These are phyloP conservation scores for Borovskyia barvae DNA, from an alignment of 208 protist species.

Conservation along the genomic window DNA sequence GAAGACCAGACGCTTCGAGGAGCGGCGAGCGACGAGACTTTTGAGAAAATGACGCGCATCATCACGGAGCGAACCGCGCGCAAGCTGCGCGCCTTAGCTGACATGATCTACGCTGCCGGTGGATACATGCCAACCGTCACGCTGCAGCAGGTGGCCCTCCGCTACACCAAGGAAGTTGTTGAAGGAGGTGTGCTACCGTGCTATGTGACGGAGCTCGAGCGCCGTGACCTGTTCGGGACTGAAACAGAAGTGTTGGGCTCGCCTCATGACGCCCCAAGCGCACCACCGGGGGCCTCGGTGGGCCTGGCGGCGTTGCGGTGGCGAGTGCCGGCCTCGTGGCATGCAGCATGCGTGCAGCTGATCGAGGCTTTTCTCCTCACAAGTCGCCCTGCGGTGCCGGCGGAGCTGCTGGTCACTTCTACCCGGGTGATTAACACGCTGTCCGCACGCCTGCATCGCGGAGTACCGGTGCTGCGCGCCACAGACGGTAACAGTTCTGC, in stretches of 20 bases:
- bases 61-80: conserved; percentile 21
- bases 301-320: conserved; percentile 16
- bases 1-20: conserved; percentile 12
- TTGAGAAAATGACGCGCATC: conserved; percentile 10
- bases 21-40: neutral
- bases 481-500: neutral
- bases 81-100: conserved; percentile 40
- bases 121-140: conserved; percentile 29
- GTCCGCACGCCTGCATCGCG: conserved; percentile 26
- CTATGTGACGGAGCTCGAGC: conserved; percentile 14
- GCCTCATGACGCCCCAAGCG: neutral
- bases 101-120: conserved; percentile 42
- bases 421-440: conserved; percentile 9
- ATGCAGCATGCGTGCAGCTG: conserved; percentile 24
- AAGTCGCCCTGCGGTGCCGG: conserved; percentile 16
- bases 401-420: conserved; percentile 26
- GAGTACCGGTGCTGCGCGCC: conserved; percentile 8
- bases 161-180: conserved; percentile 57
- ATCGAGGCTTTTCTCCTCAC: conserved; percentile 26
- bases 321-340: conserved; percentile 31
- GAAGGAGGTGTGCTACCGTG: conserved; percentile 42
- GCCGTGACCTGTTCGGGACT: conserved; percentile 7
- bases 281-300: neutral
- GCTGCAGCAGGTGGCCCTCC: conserved; percentile 49
- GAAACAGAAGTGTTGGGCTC: too few species aligned